A percentile compares a stretch with the other conserved stretches of the same genome.
Conservation (phyloP, 2,329 filamentous ascomycete species). For the Aspergillus fructus region DNA sequence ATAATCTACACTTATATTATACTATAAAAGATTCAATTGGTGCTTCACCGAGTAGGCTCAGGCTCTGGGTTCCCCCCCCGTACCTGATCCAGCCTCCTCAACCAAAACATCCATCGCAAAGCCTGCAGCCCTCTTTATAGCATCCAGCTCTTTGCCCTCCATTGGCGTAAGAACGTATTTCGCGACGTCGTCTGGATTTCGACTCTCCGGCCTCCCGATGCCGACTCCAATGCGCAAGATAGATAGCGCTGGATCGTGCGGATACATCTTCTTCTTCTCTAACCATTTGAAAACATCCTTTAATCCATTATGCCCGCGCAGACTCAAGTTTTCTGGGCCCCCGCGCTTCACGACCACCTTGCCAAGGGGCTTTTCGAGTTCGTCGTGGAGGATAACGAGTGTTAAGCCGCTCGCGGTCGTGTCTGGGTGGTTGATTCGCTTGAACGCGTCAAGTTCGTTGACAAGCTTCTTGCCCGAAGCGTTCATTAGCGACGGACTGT, state of each 20-base stretch:
- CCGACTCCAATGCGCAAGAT: slow-evolving; percentile 72
- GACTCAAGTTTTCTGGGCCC: slow-evolving; percentile 52
- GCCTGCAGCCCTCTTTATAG: slow-evolving; percentile 50
- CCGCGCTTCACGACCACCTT: slow-evolving; percentile 65
- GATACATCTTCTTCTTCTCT: slow-evolving; percentile 41
- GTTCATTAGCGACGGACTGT: slow-evolving; percentile 82
- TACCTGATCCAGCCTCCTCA: slow-evolving; percentile 45
- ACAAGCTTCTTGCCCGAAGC: slow-evolving; percentile 70
- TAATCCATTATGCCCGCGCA: slow-evolving; percentile 72
- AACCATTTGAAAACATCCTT: slow-evolving; percentile 63
- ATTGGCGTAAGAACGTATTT: slow-evolving; percentile 75
- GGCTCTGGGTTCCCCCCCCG: background rate
- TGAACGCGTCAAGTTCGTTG: slow-evolving; percentile 57
- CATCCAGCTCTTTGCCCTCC: slow-evolving; percentile 50
- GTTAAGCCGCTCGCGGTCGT: slow-evolving; percentile 26
- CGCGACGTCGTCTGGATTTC: slow-evolving; percentile 67
- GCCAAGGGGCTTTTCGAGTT: slow-evolving; percentile 73
- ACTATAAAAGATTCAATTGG: background rate
- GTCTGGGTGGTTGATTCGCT: background rate
- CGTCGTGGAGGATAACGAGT: slow-evolving; percentile 83
- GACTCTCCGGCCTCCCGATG: slow-evolving; percentile 75
- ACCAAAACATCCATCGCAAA: slow-evolving; percentile 55
- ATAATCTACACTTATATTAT: background rate
- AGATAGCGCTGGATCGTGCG: slow-evolving; percentile 26
- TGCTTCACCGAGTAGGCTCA: background rate